Evolutionary conservation across 2,329 filamentous ascomycete genomes (phyloP).

Genomic region (Claviceps pusilla): DNA sequence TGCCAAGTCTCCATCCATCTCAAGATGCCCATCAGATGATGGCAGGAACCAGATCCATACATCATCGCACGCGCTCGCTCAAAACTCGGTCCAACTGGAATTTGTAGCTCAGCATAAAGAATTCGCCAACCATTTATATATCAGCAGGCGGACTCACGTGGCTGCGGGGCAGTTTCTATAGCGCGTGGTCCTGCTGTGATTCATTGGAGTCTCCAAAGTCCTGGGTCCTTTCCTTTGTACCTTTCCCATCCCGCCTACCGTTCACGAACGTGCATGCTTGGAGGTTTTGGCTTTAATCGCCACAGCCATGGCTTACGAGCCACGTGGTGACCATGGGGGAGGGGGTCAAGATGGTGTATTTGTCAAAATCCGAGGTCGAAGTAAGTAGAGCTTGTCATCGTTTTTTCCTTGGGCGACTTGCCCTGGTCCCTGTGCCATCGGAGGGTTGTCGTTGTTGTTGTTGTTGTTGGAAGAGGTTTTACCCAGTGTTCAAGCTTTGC

Average conservation of each 20-base stretch:
- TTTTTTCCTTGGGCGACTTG: neutral
- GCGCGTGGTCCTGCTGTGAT: neutral
- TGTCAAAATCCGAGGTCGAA: slow-evolving; percentile 34
- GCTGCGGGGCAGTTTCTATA: neutral
- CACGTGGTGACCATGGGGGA: slow-evolving; percentile 34
- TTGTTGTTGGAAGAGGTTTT: neutral
- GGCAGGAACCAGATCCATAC: neutral
- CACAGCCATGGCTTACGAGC: slow-evolving; percentile 36
- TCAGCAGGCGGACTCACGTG: neutral
- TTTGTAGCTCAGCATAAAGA: neutral
- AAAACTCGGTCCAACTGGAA: neutral
- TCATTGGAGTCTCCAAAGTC: neutral
- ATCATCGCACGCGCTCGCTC: neutral
- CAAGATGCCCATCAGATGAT: neutral
- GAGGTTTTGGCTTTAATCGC: neutral
- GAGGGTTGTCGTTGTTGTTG: too few species aligned
- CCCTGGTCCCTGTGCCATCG: neutral
- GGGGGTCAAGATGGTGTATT: slow-evolving; percentile 29
- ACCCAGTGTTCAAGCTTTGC: neutral
- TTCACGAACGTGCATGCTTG: slow-evolving; percentile 3
- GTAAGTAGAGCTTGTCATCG: slow-evolving; percentile 23
- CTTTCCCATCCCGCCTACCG: neutral
- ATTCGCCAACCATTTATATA: neutral
- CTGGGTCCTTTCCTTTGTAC: neutral
- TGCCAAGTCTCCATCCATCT: neutral